A percentile compares a stretch with the other conserved stretches of the same genome.
phyloP scores from a whole-genome alignment of 805 yeast genomes.

The Clavispora carvajalis region DNA sequence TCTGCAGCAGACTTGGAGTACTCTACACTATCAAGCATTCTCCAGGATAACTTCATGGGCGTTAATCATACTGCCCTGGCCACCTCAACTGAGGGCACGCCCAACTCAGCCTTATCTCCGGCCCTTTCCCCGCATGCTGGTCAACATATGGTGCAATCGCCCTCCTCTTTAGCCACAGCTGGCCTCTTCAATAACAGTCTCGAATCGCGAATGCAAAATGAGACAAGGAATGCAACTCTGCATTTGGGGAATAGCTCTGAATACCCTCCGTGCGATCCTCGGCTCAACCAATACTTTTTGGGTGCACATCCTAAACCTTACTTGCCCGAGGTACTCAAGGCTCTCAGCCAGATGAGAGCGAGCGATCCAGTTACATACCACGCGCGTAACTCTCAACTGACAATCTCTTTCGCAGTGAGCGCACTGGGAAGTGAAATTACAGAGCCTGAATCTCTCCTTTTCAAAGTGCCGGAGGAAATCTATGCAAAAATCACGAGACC shows the following conservation, averaged over 20 bases:
- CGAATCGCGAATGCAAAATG: background rate
- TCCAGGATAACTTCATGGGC: constrained; percentile 41
- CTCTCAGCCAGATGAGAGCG: constrained; percentile 34
- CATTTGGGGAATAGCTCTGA: background rate
- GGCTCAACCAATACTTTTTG: constrained; percentile 63
- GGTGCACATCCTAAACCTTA: constrained; percentile 50
- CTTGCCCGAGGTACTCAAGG: constrained; percentile 32
- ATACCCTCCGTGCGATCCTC: constrained; percentile 46
- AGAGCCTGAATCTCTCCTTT: constrained; percentile 9
- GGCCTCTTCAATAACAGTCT: constrained; percentile 1
- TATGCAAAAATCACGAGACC: constrained; percentile 73
- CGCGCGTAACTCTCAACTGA: constrained; percentile 35
- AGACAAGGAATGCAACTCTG: background rate
- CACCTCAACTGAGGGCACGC: constrained; percentile 35
- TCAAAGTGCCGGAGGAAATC: constrained; percentile 68
- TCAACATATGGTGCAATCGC: constrained; percentile 1
- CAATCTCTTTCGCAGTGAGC: constrained; percentile 45
- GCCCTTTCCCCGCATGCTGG: constrained; percentile 30
- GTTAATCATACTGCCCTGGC: constrained; percentile 15
- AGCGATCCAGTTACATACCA: constrained; percentile 38
- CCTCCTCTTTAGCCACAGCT: constrained; percentile 4
- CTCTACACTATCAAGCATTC: constrained; percentile 60
- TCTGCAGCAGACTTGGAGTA: constrained; percentile 72
- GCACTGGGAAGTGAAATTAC: constrained; percentile 15
- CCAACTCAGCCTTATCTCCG: constrained; percentile 32